Evolutionary conservation across 768 basidiomycete genomes (phyloP), one percentile per base, ranked within the genome.

Genomic region (Tulasnella sp.): DNA sequence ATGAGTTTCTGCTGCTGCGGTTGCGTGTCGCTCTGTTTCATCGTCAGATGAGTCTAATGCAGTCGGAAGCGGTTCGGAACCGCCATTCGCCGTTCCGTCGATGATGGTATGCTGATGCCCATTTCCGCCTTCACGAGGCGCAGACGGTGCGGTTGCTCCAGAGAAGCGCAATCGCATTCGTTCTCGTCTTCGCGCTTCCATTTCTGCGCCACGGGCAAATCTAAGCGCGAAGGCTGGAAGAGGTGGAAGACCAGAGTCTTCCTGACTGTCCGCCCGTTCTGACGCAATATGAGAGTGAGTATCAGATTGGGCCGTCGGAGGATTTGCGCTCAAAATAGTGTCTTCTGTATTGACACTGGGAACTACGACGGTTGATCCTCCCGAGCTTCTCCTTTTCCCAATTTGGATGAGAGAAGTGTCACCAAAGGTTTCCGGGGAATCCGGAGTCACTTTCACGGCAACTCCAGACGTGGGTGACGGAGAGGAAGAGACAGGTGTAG

Each of bases 191-290:
- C 85, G 70, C 3, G 73, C 76, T 56, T 87, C 87, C 85, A 88
- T 88, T 62, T 90, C 84, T n/a, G 77, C 85, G 0, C 82, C 81
- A 6, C 83, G 79, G 57, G 78, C 83, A 67, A 89, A 88, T 45
- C 75, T 80, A 15, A 86, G 86, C 22, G 83, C 49, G 44, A 44
- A 33, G 8, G 54, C 34, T 1, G 47, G 45, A 5, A 48, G 54
- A 6, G 45, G 53, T 16, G 49, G 50, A 16, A 29, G 37, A 20
- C 16, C 28, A 5, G 37, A 27, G 15, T 53, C 41, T 12, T n/a
- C n/a, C n/a, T 40, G 34, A 39, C 22, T 35, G 20, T 56, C 55
- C 12, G 27, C 25, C 52, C 48, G 27, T 16, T 37, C 10, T 31
- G 41, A 10, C 9, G 15, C 10, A 8, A 31, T 31, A 35, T 13